A percentile compares a stretch with the other conserved stretches of the same genome.
These are phyloP conservation scores for Lachancea mirantina DNA, from an alignment of 805 yeast species.

Conservation along the genomic window DNA sequence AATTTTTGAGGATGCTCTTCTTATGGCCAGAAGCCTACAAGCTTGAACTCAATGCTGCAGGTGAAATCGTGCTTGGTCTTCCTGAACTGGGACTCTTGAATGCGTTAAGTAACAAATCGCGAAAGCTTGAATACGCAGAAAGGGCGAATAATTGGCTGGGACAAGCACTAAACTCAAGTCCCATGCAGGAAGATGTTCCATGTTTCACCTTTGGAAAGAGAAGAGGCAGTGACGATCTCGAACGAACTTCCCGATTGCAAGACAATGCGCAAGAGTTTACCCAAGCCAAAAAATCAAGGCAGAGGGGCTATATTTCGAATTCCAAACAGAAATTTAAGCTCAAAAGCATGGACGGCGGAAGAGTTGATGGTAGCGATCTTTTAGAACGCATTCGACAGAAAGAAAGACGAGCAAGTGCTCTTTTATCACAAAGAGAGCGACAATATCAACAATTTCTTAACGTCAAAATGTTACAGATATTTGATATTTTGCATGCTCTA, in stretches of 20 bases:
- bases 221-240: constrained; percentile 14
- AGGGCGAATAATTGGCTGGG: constrained; percentile 21
- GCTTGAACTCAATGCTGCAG: constrained; percentile 17
- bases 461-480: constrained; percentile 26
- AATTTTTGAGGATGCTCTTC: constrained; percentile 22
- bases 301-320: constrained; percentile 15
- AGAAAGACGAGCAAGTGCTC: constrained; percentile 22
- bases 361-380: constrained; percentile 18
- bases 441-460: constrained; percentile 23
- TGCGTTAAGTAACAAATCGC: constrained; percentile 21
- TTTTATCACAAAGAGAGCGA: constrained; percentile 22
- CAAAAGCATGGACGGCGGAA: constrained; percentile 9
- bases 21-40: constrained; percentile 27
- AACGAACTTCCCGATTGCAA: background rate
- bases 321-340: constrained; percentile 15
- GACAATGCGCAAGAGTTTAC: constrained; percentile 1
- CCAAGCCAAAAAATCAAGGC: constrained; percentile 2
- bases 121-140: constrained; percentile 22
- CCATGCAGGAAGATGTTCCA: constrained; percentile 21
- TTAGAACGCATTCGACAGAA: constrained; percentile 24
- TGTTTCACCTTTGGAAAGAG: constrained; percentile 19
- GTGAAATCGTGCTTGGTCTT: constrained; percentile 18
- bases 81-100: constrained; percentile 16
- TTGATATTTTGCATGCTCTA: constrained; percentile 21
- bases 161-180: background rate